phyloP scores from a whole-genome alignment of 2,329 filamentous ascomycete genomes.

The Ceratocystis ficicola region DNA sequence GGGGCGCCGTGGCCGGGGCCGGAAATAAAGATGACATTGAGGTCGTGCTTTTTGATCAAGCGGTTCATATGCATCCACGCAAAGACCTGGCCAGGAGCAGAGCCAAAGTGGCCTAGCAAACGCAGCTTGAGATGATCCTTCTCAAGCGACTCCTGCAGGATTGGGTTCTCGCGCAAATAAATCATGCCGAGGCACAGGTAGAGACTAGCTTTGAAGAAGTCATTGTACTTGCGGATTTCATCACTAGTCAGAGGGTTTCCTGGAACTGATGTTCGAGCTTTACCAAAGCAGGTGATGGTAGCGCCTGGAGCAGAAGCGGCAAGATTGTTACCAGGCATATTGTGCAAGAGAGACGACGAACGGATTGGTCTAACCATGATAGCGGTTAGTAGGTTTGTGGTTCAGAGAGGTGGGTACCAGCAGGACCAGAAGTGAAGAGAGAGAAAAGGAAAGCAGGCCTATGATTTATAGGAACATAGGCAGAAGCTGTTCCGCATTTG shows the following conservation, averaged over 20 bases:
- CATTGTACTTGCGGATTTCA: conserved; percentile 55
- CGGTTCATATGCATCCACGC: conserved; percentile 75
- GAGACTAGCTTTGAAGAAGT: conserved; percentile 62
- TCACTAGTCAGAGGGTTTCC: conserved; percentile 50
- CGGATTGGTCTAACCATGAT: background rate
- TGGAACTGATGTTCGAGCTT: conserved; percentile 52
- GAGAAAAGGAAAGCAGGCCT: no score
- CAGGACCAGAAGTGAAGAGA: no score
- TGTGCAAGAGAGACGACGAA: background rate
- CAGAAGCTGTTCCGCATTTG: no score
- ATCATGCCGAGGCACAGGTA: conserved; percentile 73
- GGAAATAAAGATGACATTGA: conserved; percentile 61
- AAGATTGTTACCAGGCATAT: background rate
- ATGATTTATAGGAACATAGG: no score
- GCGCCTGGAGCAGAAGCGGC: background rate
- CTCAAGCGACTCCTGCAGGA: conserved; percentile 56
- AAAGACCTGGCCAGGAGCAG: conserved; percentile 68
- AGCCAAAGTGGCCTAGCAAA: conserved; percentile 67
- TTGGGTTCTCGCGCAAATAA: conserved; percentile 60
- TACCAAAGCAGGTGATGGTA: conserved; percentile 50
- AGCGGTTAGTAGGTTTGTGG: no score
- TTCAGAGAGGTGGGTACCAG: no score
- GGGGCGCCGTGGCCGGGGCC: conserved; percentile 70
- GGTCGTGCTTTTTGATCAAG: conserved; percentile 66
- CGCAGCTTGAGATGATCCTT: conserved; percentile 61